These are phyloP conservation scores for Monilinia vaccinii-corymbosi DNA, from an alignment of 2,329 filamentous ascomycete species.

Conservation along the genomic window DNA sequence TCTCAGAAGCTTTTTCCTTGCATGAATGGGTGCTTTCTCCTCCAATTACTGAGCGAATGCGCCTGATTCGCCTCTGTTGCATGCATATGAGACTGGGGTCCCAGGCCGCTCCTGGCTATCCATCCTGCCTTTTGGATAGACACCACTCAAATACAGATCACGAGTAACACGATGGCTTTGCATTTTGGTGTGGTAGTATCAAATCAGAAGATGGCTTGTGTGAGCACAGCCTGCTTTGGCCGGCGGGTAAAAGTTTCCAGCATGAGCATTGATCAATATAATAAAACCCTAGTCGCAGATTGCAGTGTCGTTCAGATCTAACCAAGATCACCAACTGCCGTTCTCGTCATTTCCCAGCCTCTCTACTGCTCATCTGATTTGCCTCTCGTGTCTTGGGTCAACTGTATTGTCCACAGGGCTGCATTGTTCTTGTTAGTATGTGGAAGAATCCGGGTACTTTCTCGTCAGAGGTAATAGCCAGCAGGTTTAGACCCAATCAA, in stretches of 20 bases:
- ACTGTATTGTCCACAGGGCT: slow-evolving; percentile 4
- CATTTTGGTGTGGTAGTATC: slow-evolving; percentile 1
- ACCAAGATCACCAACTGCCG: slow-evolving; percentile 10
- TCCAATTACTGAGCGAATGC: not conserved
- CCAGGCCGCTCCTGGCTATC: not conserved
- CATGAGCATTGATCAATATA: slow-evolving; percentile 4
- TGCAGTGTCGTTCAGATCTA: slow-evolving; percentile 8
- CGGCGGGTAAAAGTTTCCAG: slow-evolving; percentile 10
- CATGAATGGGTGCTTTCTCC: not conserved
- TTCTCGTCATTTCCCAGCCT: slow-evolving; percentile 2
- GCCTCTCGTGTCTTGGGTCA: slow-evolving; percentile 2
- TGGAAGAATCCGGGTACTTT: not conserved
- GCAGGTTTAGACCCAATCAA: not conserved
- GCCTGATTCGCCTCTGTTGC: not conserved
- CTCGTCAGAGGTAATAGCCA: not conserved
- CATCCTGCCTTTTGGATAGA: not conserved
- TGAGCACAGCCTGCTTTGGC: slow-evolving; percentile 1
- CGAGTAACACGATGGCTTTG: not conserved
- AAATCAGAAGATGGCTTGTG: not conserved
- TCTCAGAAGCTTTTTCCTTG: slow-evolving; percentile 4
- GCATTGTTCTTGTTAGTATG: not conserved
- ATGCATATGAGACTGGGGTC: not conserved
- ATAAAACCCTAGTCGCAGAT: slow-evolving; percentile 6
- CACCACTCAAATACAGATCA: slow-evolving; percentile 2
- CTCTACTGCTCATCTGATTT: slow-evolving; percentile 6